Evolutionary conservation across 768 basidiomycete species (phyloP).

Genomic region (Tylopilus sp.): DNA sequence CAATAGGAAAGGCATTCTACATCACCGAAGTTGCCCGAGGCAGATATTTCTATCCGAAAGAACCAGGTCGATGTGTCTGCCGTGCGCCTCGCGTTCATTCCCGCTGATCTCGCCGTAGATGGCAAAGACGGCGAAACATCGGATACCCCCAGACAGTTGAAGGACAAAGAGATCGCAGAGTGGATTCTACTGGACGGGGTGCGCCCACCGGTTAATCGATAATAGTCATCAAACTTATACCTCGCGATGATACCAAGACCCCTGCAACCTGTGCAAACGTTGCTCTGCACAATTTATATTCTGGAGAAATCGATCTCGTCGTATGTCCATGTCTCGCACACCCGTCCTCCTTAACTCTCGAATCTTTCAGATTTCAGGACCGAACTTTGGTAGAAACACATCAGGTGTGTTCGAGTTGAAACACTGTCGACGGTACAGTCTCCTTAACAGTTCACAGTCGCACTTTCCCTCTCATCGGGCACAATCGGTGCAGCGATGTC

Average conservation of each 20-base stretch:
- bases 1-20: constrained; percentile 75
- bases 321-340: constrained; percentile 38
- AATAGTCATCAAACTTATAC: constrained; percentile 7
- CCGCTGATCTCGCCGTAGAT: constrained; percentile 13
- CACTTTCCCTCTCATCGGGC: constrained; percentile 86
- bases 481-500: constrained; percentile 91
- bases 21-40: constrained; percentile 72
- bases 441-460: constrained; percentile 44
- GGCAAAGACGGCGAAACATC: constrained; percentile 73
- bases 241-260: constrained; percentile 45
- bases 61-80: constrained; percentile 38
- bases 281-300: constrained; percentile 84
- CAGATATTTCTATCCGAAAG: constrained; percentile 71
- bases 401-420: constrained; percentile 52
- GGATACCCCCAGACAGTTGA: constrained; percentile 56
- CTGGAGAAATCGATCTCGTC: constrained; percentile 85
- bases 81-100: neutral
- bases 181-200: constrained; percentile 92
- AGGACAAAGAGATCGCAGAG: constrained; percentile 75
- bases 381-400: constrained; percentile 82
- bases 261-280: constrained; percentile 92
- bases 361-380: constrained; percentile 67
- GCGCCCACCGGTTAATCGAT: constrained; percentile 22
- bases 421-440: neutral
- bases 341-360: neutral